Conservation (phyloP, 176 grass and related monocot species). For the Triticum urartu region DNA sequence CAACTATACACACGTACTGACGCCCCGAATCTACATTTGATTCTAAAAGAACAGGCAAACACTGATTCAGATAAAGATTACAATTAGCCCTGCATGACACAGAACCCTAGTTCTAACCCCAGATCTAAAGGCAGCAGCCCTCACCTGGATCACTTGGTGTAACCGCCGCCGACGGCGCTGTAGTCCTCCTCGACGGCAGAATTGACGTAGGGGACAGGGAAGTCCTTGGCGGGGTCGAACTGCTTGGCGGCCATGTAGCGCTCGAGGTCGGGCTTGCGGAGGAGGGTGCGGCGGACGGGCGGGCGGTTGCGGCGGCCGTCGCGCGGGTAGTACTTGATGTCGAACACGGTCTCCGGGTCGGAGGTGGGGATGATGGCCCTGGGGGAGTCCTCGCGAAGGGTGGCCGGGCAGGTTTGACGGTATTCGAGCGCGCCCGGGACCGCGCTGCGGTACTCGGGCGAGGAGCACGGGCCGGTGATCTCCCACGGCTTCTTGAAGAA, state of each 20-base stretch:
- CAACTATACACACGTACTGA: neutral
- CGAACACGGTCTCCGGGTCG: constrained; percentile 81
- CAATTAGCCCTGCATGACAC: neutral
- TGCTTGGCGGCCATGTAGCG: constrained; percentile 85
- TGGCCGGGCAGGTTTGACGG: constrained; percentile 71
- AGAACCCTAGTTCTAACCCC: constrained; percentile 27
- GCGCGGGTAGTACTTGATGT: constrained; percentile 92
- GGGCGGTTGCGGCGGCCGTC: constrained; percentile 70
- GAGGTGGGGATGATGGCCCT: constrained; percentile 59
- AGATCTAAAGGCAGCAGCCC: constrained; percentile 28
- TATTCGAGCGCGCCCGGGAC: constrained; percentile 59
- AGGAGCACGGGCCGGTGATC: constrained; percentile 87
- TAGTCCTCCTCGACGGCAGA: constrained; percentile 70
- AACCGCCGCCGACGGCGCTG: constrained; percentile 62
- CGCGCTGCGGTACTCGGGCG: constrained; percentile 72
- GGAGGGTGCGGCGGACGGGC: constrained; percentile 69
- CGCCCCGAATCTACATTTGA: neutral
- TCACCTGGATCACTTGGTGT: constrained; percentile 73
- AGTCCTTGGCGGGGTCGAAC: constrained; percentile 63
- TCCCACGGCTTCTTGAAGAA: constrained; percentile 98
- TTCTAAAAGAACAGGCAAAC: neutral
- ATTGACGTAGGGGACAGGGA: constrained; percentile 65
- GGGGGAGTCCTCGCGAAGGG: constrained; percentile 25
- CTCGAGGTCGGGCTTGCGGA: constrained; percentile 78
- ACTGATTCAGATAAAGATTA: neutral